Percentiles rank a stretch among this genome's conserved stretches.
Evolutionary conservation across 1,284 basidiomycete genomes (phyloP).

Genomic region (Tilletia walkeri): DNA sequence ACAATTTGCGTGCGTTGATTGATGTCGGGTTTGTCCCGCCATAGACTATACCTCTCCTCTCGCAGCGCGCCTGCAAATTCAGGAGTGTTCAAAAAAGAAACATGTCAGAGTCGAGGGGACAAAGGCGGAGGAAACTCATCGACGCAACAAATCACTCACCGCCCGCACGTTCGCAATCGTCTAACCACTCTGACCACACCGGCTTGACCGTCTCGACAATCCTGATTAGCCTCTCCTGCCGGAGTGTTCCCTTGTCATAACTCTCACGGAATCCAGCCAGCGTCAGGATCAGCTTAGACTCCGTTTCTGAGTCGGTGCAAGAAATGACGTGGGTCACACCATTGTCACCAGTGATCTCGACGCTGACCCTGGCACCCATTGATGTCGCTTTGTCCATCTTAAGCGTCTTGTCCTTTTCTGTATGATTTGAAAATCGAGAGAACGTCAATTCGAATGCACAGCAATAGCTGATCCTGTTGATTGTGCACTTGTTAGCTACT

Average conservation of each 20-base stretch:
- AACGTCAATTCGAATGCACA: too few relatives aligned
- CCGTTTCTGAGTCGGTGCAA: not conserved
- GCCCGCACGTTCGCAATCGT: slow-evolving; percentile 6
- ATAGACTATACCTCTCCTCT: not conserved
- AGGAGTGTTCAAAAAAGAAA: too few relatives aligned
- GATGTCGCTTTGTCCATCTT: not conserved
- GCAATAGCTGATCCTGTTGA: too few relatives aligned
- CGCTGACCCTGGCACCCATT: not conserved
- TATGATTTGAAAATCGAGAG: not conserved
- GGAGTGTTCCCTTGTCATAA: not conserved
- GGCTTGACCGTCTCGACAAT: not conserved
- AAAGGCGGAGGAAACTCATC: too few relatives aligned
- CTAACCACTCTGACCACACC: slow-evolving; percentile 5
- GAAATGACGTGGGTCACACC: slow-evolving; percentile 9
- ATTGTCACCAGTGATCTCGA: not conserved
- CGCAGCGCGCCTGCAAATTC: not conserved
- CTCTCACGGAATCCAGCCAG: not conserved
- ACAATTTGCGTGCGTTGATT: slow-evolving; percentile 3
- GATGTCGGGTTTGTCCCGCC: not conserved
- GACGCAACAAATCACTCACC: not conserved
- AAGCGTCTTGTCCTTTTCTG: slow-evolving; percentile 2
- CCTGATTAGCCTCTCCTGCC: not conserved
- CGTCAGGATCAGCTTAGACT: not conserved
- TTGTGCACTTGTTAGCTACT: not conserved
- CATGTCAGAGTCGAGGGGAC: too few relatives aligned